Base-by-base conservation (phyloP, 371 early-diverging fungal species). In the Mortierella sp. region DNA sequence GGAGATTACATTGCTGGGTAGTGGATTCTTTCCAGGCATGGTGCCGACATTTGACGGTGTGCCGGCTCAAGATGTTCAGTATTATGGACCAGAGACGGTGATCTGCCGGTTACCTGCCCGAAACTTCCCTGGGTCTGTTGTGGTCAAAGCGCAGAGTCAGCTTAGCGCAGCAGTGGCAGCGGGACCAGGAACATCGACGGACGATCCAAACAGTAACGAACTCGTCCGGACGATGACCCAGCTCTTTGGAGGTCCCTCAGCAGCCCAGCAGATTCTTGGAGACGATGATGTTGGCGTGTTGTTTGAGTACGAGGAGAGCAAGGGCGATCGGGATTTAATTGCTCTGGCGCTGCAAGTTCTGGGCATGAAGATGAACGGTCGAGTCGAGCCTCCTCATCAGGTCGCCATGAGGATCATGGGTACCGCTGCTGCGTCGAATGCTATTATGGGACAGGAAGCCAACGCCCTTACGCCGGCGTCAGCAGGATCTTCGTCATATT, bases 261-360 rank as follows among this genome's bases (percentile, higher is more conserved):
- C 77, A 5, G 73, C 76, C 5, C 44, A 50, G 26, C 78, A 70
- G 38, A 28, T 79, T 21, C 24, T 82, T 26, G 73, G 76, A 13
- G 90, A 91, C 24, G 90, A 92, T 28, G 91, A 92, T 57, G 91
- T 92, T 1, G 89, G 90, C 0, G 78, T 91, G n/a, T 93, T 94
- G 55, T 92, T 90, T 38, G 95, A 95, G 58, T 90, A 93, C 70
- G 94, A 95, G 48, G 85, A 84, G 50, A 79, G 74, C 60, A 78
- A 84, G 34, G 85, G 79, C 44, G 97, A 97, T 70, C 92, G 94
- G 54, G 95, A 95, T 42, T 81, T 97, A 63, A 92, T 96, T 84
- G 96, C 95, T 75, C 89, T 97, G 48, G 96, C 96, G 3, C 80
- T 97, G 76, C 96, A 96, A 73, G 95, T 96, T 0, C 91, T 96